Percentiles rank a stretch among this genome's conserved stretches.
Evolutionary conservation across 257 asterid species (phyloP).

Genomic region (Solanum pennellii): DNA sequence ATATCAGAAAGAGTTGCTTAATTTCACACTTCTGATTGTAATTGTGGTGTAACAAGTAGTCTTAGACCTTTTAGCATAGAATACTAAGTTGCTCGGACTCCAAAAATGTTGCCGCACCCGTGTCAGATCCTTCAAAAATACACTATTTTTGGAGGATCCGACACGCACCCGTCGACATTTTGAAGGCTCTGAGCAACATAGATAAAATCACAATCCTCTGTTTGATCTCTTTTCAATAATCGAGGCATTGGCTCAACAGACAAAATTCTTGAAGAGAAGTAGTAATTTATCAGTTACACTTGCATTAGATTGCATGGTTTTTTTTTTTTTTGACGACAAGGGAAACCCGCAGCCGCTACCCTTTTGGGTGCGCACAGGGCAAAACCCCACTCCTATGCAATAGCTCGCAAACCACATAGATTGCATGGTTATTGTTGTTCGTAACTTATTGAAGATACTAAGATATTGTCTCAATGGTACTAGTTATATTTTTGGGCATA

Average conservation of each 20-base stretch:
- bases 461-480: background rate
- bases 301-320: background rate
- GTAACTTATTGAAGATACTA: background rate
- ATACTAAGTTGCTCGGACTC: no score
- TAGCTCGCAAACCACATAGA: no score
- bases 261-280: background rate
- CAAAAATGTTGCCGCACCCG: no score
- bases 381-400: no score
- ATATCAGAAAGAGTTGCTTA: background rate
- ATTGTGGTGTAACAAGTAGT: background rate
- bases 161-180: no score
- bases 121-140: no score
- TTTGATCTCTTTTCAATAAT: background rate
- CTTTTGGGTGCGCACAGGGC: no score
- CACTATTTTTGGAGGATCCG: no score
- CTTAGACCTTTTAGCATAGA: background rate
- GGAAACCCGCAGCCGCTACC: no score
- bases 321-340: no score
- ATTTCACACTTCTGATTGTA: background rate
- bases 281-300: background rate
- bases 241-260: background rate
- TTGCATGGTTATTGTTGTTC: background rate
- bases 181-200: no score
- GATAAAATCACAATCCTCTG: background rate
- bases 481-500: background rate